Conservation (phyloP, 148 eudicot species). For the Chenopodium suecicum region DNA sequence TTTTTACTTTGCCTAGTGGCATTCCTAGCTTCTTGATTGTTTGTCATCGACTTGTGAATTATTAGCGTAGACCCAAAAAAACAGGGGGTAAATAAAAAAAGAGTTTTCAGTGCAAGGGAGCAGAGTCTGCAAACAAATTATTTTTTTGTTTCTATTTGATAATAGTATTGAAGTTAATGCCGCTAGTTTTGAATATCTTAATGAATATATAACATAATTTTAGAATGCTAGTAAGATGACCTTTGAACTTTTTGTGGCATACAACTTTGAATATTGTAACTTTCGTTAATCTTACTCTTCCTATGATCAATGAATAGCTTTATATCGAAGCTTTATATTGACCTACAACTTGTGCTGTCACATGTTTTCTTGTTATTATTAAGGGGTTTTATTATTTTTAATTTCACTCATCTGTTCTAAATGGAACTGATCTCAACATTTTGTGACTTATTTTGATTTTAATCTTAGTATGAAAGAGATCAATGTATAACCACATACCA, state of each 20-base stretch:
- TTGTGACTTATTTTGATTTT: no score
- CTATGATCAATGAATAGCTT: background rate
- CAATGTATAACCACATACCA: background rate
- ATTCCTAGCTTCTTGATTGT: background rate
- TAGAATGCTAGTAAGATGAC: background rate
- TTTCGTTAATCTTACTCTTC: background rate
- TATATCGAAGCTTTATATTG: background rate
- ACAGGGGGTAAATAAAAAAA: background rate
- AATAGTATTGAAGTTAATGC: background rate
- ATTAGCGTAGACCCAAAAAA: background rate
- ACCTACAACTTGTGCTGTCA: background rate
- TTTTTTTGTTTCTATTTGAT: background rate
- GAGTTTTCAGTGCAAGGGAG: background rate
- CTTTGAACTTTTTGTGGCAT: background rate
- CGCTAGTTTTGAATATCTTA: background rate
- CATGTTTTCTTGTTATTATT: background rate
- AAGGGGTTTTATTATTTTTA: no score
- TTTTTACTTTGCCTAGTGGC: background rate
- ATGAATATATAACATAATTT: background rate
- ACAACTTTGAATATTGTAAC: background rate
- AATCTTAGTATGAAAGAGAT: background rate
- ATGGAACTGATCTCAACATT: no score
- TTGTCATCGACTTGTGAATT: background rate
- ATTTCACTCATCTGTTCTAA: no score
- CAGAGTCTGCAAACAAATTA: background rate